phyloP scores from a whole-genome alignment of 2,329 filamentous ascomycete genomes.

The Drechslerella coelobrocha region DNA sequence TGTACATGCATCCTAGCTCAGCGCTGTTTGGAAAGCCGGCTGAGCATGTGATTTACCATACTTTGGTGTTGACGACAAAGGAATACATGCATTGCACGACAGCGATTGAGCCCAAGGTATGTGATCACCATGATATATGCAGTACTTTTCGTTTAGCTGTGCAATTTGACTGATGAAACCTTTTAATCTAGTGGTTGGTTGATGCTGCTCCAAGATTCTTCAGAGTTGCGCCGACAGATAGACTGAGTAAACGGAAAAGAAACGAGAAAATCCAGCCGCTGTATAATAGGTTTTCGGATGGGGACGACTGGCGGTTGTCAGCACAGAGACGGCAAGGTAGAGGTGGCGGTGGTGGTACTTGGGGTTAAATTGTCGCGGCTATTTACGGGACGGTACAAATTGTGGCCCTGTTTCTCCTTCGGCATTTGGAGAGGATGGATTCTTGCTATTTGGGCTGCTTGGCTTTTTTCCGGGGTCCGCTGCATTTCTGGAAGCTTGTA shows the following conservation, averaged over 20 bases:
- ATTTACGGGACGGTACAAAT: background rate
- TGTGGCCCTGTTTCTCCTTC: too few species aligned
- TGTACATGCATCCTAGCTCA: slow-evolving; percentile 90
- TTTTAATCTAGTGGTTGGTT: slow-evolving; percentile 71
- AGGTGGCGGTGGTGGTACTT: slow-evolving; percentile 84
- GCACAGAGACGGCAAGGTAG: slow-evolving; percentile 85
- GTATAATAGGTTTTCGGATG: slow-evolving; percentile 88
- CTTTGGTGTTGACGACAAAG: slow-evolving; percentile 87
- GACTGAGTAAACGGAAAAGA: slow-evolving; percentile 87
- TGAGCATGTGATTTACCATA: slow-evolving; percentile 95
- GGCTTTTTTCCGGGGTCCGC: background rate
- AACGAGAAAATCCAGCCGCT: slow-evolving; percentile 93
- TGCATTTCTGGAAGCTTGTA: background rate
- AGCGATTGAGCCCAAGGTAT: slow-evolving; percentile 82
- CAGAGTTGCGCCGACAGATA: slow-evolving; percentile 89
- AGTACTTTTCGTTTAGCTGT: too few species aligned
- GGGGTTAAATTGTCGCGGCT: slow-evolving; percentile 65
- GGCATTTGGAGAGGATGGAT: too few species aligned
- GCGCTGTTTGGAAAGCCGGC: slow-evolving; percentile 94
- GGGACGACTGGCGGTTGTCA: slow-evolving; percentile 93
- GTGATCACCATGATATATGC: slow-evolving; percentile 38
- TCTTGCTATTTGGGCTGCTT: background rate
- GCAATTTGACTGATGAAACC: slow-evolving; percentile 9
- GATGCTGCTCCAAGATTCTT: slow-evolving; percentile 99
- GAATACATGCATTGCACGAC: slow-evolving; percentile 98